These are phyloP conservation scores for Canavalia ensiformis DNA, from an alignment of 306 rosid species.

Conservation along the genomic window DNA sequence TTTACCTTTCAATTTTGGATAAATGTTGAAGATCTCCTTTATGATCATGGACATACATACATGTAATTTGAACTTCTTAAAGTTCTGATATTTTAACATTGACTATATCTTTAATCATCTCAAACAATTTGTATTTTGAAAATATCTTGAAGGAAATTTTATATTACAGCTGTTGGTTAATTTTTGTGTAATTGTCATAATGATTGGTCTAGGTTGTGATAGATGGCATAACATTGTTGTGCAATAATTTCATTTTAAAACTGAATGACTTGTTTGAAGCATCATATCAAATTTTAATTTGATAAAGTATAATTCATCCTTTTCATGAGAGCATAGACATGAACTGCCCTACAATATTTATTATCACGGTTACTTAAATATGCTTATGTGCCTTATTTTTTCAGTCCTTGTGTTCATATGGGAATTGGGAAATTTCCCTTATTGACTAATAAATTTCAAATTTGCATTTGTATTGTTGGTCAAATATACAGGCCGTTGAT, in stretches of 20 bases:
- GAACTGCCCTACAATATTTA: not conserved
- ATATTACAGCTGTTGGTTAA: not conserved
- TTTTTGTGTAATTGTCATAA: not conserved
- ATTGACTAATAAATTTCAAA: not conserved
- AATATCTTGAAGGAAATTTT: not conserved
- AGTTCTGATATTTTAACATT: not conserved
- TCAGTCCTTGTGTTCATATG: not conserved
- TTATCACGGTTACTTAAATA: not conserved
- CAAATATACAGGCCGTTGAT: slow-evolving; percentile 76
- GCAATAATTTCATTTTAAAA: slow-evolving; percentile 34
- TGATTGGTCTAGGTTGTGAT: not conserved
- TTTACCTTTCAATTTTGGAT: slow-evolving; percentile 24
- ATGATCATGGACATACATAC: not conserved
- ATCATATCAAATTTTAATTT: not conserved
- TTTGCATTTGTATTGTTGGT: slow-evolving; percentile 21
- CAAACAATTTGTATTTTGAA: not conserved
- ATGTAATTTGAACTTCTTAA: slow-evolving; percentile 15
- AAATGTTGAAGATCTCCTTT: slow-evolving; percentile 15
- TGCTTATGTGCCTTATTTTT: not conserved
- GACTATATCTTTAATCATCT: slow-evolving; percentile 17
- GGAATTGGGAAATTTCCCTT: not conserved
- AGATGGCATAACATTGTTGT: not conserved
- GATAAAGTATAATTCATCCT: not conserved
- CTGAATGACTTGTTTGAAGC: not conserved
- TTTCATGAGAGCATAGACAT: not conserved